Percentiles rank a stretch among this genome's conserved stretches.
Evolutionary conservation across 2,329 filamentous ascomycete species (phyloP).

Genomic region (Apiospora sp.): DNA sequence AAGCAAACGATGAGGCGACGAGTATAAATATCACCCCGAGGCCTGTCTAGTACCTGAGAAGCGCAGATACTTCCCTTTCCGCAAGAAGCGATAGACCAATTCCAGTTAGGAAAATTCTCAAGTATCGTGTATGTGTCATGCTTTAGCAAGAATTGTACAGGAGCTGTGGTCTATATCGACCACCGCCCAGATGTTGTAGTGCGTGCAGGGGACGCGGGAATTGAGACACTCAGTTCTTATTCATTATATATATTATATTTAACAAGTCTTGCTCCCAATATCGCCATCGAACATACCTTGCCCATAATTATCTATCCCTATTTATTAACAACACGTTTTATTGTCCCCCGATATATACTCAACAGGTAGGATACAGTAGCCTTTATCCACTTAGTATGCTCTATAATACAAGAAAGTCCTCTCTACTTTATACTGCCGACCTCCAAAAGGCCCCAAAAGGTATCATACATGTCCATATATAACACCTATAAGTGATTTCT

Average conservation of each 20-base stretch:
- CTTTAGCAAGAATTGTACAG: neutral
- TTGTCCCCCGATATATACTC: neutral
- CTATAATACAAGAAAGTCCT: neutral
- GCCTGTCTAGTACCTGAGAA: too few species aligned
- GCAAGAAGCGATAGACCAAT: neutral
- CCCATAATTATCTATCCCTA: neutral
- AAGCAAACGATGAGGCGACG: neutral
- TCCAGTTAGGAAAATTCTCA: neutral
- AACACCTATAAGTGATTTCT: too few species aligned
- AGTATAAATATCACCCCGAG: too few species aligned
- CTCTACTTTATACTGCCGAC: neutral
- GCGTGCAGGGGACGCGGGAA: neutral
- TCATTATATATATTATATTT: neutral
- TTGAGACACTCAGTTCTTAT: neutral
- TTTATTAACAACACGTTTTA: too few species aligned
- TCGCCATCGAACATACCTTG: neutral
- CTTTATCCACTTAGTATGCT: neutral
- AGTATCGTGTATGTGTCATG: neutral
- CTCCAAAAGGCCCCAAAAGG: neutral
- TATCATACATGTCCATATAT: neutral
- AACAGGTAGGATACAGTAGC: neutral
- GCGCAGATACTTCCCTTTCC: neutral
- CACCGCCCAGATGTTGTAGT: neutral
- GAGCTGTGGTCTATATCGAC: neutral
- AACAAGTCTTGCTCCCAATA: neutral